Conservation (phyloP, 2,329 filamentous ascomycete species). For the Massarina eburnea region DNA sequence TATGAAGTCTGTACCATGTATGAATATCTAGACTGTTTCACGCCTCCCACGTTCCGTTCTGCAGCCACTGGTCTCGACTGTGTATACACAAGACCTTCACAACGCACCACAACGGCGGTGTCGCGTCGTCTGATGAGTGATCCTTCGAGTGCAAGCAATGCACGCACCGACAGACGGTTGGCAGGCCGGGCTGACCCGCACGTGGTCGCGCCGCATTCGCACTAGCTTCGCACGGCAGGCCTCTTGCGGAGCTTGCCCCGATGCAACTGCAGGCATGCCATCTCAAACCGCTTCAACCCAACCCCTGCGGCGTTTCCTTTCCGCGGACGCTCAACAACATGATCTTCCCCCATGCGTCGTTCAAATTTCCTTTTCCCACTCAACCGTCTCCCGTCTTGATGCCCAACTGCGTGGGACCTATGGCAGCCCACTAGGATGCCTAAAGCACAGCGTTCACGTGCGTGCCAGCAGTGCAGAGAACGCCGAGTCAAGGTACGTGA, state of each 20-base stretch:
- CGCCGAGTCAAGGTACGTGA: slow-evolving; percentile 37
- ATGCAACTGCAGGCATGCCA: neutral
- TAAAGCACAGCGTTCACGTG: slow-evolving; percentile 36
- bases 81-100: no score
- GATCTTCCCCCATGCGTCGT: slow-evolving; percentile 10
- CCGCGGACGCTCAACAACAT: neutral
- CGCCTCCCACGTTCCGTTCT: no score
- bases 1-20: no score
- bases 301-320: neutral
- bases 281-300: slow-evolving; percentile 1
- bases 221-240: no score
- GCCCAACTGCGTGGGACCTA: neutral
- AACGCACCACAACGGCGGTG: no score
- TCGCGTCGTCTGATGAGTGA: no score
- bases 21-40: no score
- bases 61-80: no score
- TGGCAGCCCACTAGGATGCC: slow-evolving; percentile 10
- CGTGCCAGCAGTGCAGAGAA: slow-evolving; percentile 36
- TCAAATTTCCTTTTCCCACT: slow-evolving; percentile 16
- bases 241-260: neutral
- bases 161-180: no score
- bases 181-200: no score
- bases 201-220: no score
- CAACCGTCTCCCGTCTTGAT: neutral
- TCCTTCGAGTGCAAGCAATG: no score